Conservation (phyloP, 2,329 filamentous ascomycete species). For the Xylariomycetidae sp. region DNA sequence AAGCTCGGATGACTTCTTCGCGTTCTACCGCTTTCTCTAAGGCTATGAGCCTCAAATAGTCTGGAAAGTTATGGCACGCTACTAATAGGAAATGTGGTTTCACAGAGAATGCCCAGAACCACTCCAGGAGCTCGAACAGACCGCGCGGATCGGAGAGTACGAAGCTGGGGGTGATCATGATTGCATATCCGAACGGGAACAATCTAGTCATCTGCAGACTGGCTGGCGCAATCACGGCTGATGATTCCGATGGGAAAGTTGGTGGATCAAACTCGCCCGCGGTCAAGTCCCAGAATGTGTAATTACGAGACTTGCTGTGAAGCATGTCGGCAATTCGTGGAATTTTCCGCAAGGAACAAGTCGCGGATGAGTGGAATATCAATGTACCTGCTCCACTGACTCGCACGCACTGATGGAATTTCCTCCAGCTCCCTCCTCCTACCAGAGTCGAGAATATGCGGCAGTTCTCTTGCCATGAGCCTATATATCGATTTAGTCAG, state of each 20-base stretch:
- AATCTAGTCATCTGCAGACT: slow-evolving; percentile 33
- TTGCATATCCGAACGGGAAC: slow-evolving; percentile 39
- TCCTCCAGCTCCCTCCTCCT: slow-evolving; percentile 18
- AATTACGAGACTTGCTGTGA: slow-evolving; percentile 14
- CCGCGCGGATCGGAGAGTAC: slow-evolving; percentile 39
- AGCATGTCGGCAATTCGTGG: slow-evolving; percentile 20
- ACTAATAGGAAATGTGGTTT: slow-evolving; percentile 29
- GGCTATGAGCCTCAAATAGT: no score
- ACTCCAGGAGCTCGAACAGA: slow-evolving; percentile 34
- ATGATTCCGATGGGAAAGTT: slow-evolving; percentile 24
- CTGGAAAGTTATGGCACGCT: slow-evolving; percentile 29
- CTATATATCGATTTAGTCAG: no score
- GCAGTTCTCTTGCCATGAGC: slow-evolving; percentile 19
- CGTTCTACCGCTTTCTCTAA: no score
- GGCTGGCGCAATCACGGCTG: slow-evolving; percentile 20
- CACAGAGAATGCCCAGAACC: slow-evolving; percentile 26
- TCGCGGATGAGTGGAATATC: slow-evolving; percentile 24
- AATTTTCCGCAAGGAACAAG: slow-evolving; percentile 19
- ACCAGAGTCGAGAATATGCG: slow-evolving; percentile 24
- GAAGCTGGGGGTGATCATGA: slow-evolving; percentile 48
- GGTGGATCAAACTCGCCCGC: slow-evolving; percentile 21
- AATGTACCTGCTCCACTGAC: slow-evolving; percentile 22
- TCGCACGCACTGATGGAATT: slow-evolving; percentile 21
- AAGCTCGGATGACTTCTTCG: slow-evolving; percentile 21
- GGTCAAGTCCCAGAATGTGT: slow-evolving; percentile 25